phyloP scores from a whole-genome alignment of 202 grass and related monocot species.

The Digitaria exilis region DNA sequence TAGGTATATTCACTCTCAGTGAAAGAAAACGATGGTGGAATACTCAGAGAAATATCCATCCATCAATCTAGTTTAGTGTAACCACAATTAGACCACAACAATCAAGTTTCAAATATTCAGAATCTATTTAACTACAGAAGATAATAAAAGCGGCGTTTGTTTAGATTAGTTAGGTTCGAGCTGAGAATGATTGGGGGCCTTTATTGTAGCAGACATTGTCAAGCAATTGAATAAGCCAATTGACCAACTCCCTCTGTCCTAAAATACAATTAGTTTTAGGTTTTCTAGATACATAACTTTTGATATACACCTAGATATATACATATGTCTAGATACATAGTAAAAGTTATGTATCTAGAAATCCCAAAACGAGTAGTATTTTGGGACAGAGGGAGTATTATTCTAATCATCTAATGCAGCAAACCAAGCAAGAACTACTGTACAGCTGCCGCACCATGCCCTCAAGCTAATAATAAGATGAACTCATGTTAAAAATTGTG shows the following conservation, averaged over 20 bases:
- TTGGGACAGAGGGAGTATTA: no score
- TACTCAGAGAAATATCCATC: background rate
- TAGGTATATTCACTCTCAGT: background rate
- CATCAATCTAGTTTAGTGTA: background rate
- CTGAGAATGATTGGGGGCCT: background rate
- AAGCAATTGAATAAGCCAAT: background rate
- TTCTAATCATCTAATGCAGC: background rate
- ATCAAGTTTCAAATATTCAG: background rate
- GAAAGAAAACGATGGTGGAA: background rate
- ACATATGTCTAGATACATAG: no score
- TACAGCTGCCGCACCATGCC: background rate
- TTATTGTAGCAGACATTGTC: background rate
- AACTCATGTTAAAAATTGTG: background rate
- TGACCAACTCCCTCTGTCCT: no score
- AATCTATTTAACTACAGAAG: background rate
- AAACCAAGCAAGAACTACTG: background rate
- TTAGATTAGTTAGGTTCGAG: background rate
- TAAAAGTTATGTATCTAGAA: no score
- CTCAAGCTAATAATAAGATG: no score
- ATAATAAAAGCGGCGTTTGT: background rate
- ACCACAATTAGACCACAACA: background rate
- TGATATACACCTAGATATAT: no score
- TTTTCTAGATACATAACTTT: no score
- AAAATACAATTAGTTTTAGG: no score
- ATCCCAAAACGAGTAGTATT: no score